Evolutionary conservation across 352 stramenopile species (phyloP).

Genomic region (Pythium rishiriense): DNA sequence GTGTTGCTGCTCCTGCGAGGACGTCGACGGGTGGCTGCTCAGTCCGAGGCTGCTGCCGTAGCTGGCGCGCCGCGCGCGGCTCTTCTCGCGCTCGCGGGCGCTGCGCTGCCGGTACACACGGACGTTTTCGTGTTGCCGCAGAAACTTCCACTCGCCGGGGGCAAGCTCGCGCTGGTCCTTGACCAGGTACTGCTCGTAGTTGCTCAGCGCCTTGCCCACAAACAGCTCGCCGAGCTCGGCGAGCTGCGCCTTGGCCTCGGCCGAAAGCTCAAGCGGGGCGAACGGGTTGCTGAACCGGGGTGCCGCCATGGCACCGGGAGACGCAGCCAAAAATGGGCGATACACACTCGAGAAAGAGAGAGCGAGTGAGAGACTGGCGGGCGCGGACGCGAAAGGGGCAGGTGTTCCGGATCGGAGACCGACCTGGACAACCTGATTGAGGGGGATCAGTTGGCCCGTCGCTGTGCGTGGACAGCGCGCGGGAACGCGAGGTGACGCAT

Average conservation of each 20-base stretch:
- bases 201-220: conserved; percentile 40
- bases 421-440: not conserved
- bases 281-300: conserved; percentile 41
- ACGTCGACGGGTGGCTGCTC: not conserved
- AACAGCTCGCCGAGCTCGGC: conserved; percentile 36
- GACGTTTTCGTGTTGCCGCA: conserved; percentile 38
- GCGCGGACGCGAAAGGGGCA: not conserved
- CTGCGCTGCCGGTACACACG: conserved; percentile 27
- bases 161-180: conserved; percentile 40
- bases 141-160: conserved; percentile 45
- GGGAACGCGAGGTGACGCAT: not conserved
- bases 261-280: conserved; percentile 41
- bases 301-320: conserved; percentile 21
- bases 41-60: not conserved
- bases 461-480: not conserved
- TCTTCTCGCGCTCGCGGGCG: not conserved
- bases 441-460: conserved; percentile 1
- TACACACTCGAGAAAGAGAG: not conserved
- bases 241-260: conserved; percentile 41
- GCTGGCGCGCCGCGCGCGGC: not conserved
- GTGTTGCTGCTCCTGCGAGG: conserved; percentile 1
- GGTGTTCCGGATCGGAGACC: not conserved
- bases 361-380: not conserved
- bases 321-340: not conserved
- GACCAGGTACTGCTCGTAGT: conserved; percentile 48